Percentiles rank a stretch among this genome's conserved stretches.
Evolutionary conservation across 257 asterid species (phyloP).

Genomic region (Nicotiana knightiana): DNA sequence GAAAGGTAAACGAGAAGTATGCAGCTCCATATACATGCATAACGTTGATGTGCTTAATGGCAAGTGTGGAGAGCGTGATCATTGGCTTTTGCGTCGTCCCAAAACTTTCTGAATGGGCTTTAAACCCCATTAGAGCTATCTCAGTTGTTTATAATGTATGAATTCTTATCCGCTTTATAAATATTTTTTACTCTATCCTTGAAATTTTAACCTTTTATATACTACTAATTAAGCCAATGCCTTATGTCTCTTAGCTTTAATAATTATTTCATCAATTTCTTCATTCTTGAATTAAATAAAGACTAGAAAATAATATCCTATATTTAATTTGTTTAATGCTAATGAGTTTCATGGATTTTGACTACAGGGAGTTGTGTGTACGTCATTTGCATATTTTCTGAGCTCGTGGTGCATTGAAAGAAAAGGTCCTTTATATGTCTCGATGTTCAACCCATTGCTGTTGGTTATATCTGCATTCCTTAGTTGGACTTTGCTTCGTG

Average conservation of each 20-base stretch:
- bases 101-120: slow-evolving; percentile 54
- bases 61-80: slow-evolving; percentile 56
- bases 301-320: neutral
- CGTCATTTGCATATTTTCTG: neutral
- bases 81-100: slow-evolving; percentile 52
- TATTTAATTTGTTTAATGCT: neutral
- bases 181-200: no score
- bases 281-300: neutral
- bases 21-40: slow-evolving; percentile 72
- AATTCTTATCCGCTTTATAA: neutral
- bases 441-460: slow-evolving; percentile 68
- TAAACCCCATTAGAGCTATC: slow-evolving; percentile 46
- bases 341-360: neutral
- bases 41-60: slow-evolving; percentile 70
- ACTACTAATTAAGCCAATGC: no score
- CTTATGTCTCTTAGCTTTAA: neutral
- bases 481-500: slow-evolving; percentile 74
- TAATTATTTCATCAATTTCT: neutral
- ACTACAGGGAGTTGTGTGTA: neutral
- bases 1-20: slow-evolving; percentile 46
- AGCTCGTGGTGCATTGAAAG: slow-evolving; percentile 4
- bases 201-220: no score
- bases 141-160: slow-evolving; percentile 57
- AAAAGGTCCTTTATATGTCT: slow-evolving; percentile 4
- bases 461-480: slow-evolving; percentile 72